These are phyloP conservation scores for Atkinsonella hypoxylon DNA, from an alignment of 2,329 filamentous ascomycete species.

Conservation along the genomic window DNA sequence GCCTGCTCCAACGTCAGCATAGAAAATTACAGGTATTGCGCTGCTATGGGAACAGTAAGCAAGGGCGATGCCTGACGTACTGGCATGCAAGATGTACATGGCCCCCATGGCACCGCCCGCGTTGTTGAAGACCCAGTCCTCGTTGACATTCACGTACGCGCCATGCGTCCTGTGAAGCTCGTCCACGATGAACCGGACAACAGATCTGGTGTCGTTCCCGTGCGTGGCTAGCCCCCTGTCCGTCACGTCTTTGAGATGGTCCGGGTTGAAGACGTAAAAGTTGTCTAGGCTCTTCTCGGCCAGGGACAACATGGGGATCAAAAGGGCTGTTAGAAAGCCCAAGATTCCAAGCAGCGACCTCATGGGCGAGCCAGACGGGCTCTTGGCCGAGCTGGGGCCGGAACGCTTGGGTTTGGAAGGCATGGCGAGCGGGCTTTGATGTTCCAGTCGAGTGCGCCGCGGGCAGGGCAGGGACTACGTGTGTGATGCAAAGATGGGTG, in stretches of 20 bases:
- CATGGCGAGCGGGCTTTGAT: conserved; percentile 1
- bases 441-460: neutral
- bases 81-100: conserved; percentile 84
- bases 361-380: conserved; percentile 7
- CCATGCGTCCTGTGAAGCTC: conserved; percentile 46
- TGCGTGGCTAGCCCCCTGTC: conserved; percentile 53
- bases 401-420: conserved; percentile 8
- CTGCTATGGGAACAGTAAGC: neutral
- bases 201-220: conserved; percentile 60
- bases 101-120: conserved; percentile 83
- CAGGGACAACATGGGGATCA: conserved; percentile 41
- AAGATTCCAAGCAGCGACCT: conserved; percentile 34
- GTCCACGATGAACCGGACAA: conserved; percentile 57
- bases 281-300: conserved; percentile 46
- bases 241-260: conserved; percentile 56
- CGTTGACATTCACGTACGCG: conserved; percentile 51
- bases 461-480: too few relatives aligned
- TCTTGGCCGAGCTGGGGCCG: neutral
- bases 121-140: conserved; percentile 90
- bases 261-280: conserved; percentile 66
- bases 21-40: neutral
- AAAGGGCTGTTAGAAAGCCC: conserved; percentile 39
- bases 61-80: too few relatives aligned
- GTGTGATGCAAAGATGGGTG: too few relatives aligned
- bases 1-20: conserved; percentile 25